Evolutionary conservation across 768 basidiomycete genomes (phyloP).

Genomic region (Thelephora aurantiotincta): DNA sequence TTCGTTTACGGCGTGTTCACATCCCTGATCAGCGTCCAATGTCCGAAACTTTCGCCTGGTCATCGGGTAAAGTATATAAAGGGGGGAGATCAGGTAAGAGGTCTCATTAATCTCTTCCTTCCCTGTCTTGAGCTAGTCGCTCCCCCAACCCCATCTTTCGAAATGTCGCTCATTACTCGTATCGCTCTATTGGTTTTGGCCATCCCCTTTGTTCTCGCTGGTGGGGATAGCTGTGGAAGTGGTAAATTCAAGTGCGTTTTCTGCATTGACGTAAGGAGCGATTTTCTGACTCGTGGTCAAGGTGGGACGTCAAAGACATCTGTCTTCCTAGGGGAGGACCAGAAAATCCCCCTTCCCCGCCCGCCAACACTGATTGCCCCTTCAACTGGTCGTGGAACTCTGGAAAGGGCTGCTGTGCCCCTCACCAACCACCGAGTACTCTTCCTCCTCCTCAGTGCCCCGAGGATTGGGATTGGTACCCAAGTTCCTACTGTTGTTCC

Average conservation of each 20-base stretch:
- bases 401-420: slow-evolving; percentile 37
- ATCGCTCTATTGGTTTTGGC: not conserved
- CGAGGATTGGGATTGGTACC: slow-evolving; percentile 31
- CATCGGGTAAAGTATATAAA: too few species aligned
- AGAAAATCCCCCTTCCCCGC: slow-evolving; percentile 29
- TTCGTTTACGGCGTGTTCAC: too few species aligned
- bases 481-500: not conserved
- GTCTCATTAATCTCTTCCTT: too few species aligned
- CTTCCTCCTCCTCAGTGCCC: slow-evolving; percentile 29
- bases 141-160: too few species aligned
- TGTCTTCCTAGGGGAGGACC: slow-evolving; percentile 32
- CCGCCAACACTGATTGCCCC: slow-evolving; percentile 31
- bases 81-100: too few species aligned
- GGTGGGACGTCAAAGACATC: slow-evolving; percentile 21
- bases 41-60: too few species aligned
- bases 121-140: too few species aligned
- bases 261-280: not conserved
- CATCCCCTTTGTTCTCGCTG: not conserved
- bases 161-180: too few species aligned
- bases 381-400: slow-evolving; percentile 34
- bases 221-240: slow-evolving; percentile 2
- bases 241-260: slow-evolving; percentile 20
- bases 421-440: slow-evolving; percentile 25
- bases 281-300: slow-evolving; percentile 3
- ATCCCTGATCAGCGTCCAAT: too few species aligned